phyloP scores from a whole-genome alignment of 208 protist genomes.

The Wallacemonas sp. region DNA sequence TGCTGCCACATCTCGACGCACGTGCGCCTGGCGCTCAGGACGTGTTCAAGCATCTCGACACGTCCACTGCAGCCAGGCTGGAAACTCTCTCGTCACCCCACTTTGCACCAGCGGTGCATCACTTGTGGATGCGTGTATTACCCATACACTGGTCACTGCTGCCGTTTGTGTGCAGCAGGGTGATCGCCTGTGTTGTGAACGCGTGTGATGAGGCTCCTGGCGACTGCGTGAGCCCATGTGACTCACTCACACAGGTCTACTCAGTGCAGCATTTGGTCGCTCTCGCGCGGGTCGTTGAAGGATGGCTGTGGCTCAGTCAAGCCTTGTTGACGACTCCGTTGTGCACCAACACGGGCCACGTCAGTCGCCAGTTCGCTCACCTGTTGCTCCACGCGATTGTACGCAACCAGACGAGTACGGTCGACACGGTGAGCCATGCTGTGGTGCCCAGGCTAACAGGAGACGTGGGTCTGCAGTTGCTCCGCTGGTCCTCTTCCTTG shows the following conservation, averaged over 20 bases:
- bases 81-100: not conserved
- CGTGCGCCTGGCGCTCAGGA: not conserved
- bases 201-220: not conserved
- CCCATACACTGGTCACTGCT: conserved; percentile 4
- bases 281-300: not conserved
- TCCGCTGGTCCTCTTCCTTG: not conserved
- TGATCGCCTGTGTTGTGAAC: not conserved
- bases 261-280: conserved; percentile 2
- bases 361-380: not conserved
- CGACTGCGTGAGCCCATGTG: too few species aligned
- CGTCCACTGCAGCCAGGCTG: not conserved
- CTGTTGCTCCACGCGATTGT: not conserved
- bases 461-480: not conserved
- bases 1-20: not conserved
- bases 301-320: not conserved
- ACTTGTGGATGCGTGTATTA: not conserved
- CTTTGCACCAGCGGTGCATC: not conserved
- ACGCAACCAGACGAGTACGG: too few species aligned
- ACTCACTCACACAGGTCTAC: not conserved
- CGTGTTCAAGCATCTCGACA: not conserved
- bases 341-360: not conserved
- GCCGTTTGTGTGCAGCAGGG: not conserved
- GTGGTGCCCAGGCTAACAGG: not conserved
- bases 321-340: not conserved
- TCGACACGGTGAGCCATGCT: too few species aligned